These are phyloP conservation scores for Beauveria asiatica DNA, from an alignment of 2,329 filamentous ascomycete species.

Conservation along the genomic window DNA sequence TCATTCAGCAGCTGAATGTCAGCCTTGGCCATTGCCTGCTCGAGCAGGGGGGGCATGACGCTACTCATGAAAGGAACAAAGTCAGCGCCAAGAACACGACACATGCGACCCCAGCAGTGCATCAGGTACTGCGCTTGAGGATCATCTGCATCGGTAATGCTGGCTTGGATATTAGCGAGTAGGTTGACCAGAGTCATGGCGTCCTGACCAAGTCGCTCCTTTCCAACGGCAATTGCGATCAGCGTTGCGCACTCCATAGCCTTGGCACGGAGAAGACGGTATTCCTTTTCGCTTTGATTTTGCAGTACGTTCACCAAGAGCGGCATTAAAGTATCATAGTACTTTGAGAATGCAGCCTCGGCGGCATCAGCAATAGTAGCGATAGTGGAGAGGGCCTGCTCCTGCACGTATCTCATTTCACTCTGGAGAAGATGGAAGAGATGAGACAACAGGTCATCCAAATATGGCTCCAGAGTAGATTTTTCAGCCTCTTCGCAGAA, in stretches of 20 bases:
- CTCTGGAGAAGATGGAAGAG: conserved; percentile 83
- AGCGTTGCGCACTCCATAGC: conserved; percentile 98
- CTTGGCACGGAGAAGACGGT: conserved; percentile 83
- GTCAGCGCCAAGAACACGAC: conserved; percentile 79
- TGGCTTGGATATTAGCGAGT: conserved; percentile 76
- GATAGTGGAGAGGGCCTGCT: conserved; percentile 95
- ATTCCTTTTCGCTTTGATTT: conserved; percentile 88
- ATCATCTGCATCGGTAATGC: conserved; percentile 83
- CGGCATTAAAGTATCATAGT: conserved; percentile 94
- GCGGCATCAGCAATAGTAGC: conserved; percentile 98
- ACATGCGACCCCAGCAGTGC: conserved; percentile 99
- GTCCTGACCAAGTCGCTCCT: conserved; percentile 82
- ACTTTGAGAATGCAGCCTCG: conserved; percentile 87
- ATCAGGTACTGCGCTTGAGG: conserved; percentile 95
- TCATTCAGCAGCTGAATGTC: conserved; percentile 95
- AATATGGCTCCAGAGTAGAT: conserved; percentile 80
- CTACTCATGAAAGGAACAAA: conserved; percentile 88
- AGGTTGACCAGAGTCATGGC: conserved; percentile 81
- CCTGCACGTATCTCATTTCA: conserved; percentile 91
- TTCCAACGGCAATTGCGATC: conserved; percentile 90
- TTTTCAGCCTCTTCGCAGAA: conserved; percentile 99
- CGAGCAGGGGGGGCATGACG: conserved; percentile 88
- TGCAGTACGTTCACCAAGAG: conserved; percentile 82
- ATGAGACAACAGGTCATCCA: conserved; percentile 77
- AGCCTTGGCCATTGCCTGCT: conserved; percentile 88